These are phyloP conservation scores for Trichoderma oligosporum DNA, from an alignment of 2,329 filamentous ascomycete species.

Conservation along the genomic window DNA sequence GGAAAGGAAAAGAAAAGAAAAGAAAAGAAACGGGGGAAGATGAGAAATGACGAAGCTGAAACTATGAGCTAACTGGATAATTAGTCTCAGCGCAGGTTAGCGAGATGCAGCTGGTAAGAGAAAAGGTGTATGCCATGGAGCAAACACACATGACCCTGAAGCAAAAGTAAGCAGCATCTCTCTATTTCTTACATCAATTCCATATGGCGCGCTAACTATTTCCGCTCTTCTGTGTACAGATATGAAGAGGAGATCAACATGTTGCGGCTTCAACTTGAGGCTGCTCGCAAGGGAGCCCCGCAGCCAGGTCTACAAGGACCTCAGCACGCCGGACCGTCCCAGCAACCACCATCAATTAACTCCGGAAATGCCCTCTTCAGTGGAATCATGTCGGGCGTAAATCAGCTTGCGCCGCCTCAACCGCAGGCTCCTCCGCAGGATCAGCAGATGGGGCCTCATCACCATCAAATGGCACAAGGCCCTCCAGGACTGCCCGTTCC, in stretches of 20 bases:
- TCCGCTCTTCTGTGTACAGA: constrained; percentile 44
- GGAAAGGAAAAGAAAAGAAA: not conserved
- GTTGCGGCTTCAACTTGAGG: constrained; percentile 81
- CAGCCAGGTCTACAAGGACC: constrained; percentile 61
- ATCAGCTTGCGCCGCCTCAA: constrained; percentile 77
- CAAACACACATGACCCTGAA: constrained; percentile 85
- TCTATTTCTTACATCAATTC: not conserved
- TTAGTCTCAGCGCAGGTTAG: constrained; percentile 84
- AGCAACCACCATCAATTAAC: constrained; percentile 83
- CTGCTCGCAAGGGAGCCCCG: constrained; percentile 61
- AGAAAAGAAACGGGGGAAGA: not conserved
- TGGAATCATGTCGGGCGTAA: constrained; percentile 88
- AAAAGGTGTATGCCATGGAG: constrained; percentile 91
- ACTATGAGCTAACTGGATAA: constrained; percentile 23
- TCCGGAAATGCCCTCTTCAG: constrained; percentile 92
- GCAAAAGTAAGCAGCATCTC: constrained; percentile 72
- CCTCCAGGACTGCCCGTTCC: constrained; percentile 62
- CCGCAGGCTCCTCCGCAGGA: constrained; percentile 67
- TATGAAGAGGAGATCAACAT: constrained; percentile 89
- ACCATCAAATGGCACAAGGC: constrained; percentile 65
- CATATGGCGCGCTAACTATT: constrained; percentile 15
- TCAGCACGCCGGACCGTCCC: constrained; percentile 73
- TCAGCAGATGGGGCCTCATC: constrained; percentile 51
- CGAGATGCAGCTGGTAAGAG: constrained; percentile 90
- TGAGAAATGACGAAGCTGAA: too few species aligned